phyloP scores from a whole-genome alignment of 1,139 yeast genomes.

The Pichia cactophila region DNA sequence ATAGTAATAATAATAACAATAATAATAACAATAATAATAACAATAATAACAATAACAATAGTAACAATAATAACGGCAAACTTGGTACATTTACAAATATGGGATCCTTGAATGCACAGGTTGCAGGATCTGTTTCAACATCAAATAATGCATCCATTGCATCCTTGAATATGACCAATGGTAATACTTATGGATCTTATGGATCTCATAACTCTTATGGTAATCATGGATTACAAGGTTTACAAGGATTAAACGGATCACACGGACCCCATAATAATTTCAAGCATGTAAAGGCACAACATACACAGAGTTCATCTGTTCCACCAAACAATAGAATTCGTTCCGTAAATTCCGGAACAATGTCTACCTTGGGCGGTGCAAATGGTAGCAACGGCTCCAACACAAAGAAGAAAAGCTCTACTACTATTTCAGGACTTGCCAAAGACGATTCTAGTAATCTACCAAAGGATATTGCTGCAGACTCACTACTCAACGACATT shows the following conservation, averaged over 20 bases:
- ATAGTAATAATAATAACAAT: neutral
- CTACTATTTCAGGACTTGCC: neutral
- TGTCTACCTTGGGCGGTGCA: neutral
- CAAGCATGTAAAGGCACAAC: neutral
- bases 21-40: neutral
- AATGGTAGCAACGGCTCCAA: neutral
- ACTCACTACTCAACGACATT: constrained; percentile 61
- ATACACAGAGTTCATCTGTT: constrained; percentile 9
- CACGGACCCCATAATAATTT: neutral
- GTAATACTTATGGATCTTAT: neutral
- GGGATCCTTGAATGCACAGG: neutral
- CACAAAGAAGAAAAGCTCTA: neutral
- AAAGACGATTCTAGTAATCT: constrained; percentile 25
- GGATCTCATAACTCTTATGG: neutral
- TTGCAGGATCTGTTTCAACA: neutral
- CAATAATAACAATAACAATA: neutral
- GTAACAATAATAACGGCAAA: too few species aligned
- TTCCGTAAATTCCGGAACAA: neutral
- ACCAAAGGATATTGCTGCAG: constrained; percentile 59
- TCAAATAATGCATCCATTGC: neutral
- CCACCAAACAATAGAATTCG: constrained; percentile 13
- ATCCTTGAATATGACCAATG: neutral
- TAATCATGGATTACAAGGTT: too few species aligned
- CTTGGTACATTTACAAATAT: neutral
- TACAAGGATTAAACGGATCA: neutral